Percentiles rank a stretch among this genome's conserved stretches.
Evolutionary conservation across 73 alveolate genomes (phyloP).

Genomic region (Paramecium biaurelia): DNA sequence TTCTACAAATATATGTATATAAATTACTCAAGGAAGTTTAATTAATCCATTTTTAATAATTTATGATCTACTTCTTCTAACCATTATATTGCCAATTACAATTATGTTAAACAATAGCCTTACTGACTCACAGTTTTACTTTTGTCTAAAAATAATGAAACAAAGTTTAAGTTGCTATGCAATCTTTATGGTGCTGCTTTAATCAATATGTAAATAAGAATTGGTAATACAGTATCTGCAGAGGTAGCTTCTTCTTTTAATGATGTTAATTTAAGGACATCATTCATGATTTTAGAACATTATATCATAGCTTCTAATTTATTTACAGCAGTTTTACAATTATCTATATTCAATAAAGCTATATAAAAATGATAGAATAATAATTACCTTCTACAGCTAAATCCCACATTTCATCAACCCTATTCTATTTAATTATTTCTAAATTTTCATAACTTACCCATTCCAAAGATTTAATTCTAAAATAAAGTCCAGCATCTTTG

Average conservation of each 20-base stretch:
- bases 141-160: conserved; percentile 23
- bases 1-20: not conserved
- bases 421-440: conserved; percentile 48
- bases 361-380: not conserved
- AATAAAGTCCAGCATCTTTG: conserved; percentile 55
- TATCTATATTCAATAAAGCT: conserved; percentile 51
- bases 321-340: conserved; percentile 38
- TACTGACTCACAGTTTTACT: conserved; percentile 14
- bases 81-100: conserved; percentile 46
- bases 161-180: conserved; percentile 47
- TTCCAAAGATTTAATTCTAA: conserved; percentile 48
- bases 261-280: conserved; percentile 50
- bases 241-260: conserved; percentile 46
- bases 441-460: conserved; percentile 50
- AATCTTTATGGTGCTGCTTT: conserved; percentile 55
- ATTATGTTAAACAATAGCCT: conserved; percentile 55
- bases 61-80: conserved; percentile 38
- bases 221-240: conserved; percentile 58
- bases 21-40: conserved; percentile 37
- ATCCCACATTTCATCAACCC: conserved; percentile 65
- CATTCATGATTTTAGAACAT: conserved; percentile 55
- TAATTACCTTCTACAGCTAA: conserved; percentile 49
- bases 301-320: conserved; percentile 44
- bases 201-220: conserved; percentile 32
- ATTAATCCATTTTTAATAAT: conserved; percentile 19